These are phyloP conservation scores for Mycena rosella DNA, from an alignment of 768 basidiomycete genomes.

Conservation along the genomic window DNA sequence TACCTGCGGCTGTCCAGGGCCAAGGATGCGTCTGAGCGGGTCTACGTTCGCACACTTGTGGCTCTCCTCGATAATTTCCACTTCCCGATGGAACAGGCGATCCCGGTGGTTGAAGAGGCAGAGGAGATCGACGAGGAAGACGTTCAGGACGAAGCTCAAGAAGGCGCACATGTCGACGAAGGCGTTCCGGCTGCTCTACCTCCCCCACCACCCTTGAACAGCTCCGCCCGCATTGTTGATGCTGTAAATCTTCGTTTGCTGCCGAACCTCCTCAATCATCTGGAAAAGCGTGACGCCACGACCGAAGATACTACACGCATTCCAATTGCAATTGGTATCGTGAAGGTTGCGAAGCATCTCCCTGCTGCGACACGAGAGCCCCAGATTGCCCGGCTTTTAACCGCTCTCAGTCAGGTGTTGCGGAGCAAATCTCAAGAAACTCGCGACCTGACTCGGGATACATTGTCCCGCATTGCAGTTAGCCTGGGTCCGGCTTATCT, in stretches of 20 bases:
- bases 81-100: slow-evolving; percentile 81
- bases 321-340: slow-evolving; percentile 89
- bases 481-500: slow-evolving; percentile 82
- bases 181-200: slow-evolving; percentile 37
- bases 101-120: slow-evolving; percentile 51
- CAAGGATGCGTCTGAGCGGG: slow-evolving; percentile 80
- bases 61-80: slow-evolving; percentile 91
- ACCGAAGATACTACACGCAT: slow-evolving; percentile 90
- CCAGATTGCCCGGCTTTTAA: slow-evolving; percentile 83
- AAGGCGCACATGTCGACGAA: slow-evolving; percentile 47
- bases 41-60: slow-evolving; percentile 88
- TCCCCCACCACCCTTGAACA: slow-evolving; percentile 34
- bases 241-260: slow-evolving; percentile 82
- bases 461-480: slow-evolving; percentile 83
- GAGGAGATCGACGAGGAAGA: slow-evolving; percentile 49
- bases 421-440: slow-evolving; percentile 96
- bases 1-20: slow-evolving; percentile 78
- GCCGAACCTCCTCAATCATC: slow-evolving; percentile 81
- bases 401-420: slow-evolving; percentile 88
- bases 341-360: slow-evolving; percentile 85
- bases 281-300: slow-evolving; percentile 84
- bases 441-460: slow-evolving; percentile 86
- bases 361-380: slow-evolving; percentile 71
- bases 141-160: slow-evolving; percentile 48
- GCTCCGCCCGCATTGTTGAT: slow-evolving; percentile 69